Evolutionary conservation across 2,329 filamentous ascomycete species (phyloP).

Genomic region (Plenodomus biglobosus): DNA sequence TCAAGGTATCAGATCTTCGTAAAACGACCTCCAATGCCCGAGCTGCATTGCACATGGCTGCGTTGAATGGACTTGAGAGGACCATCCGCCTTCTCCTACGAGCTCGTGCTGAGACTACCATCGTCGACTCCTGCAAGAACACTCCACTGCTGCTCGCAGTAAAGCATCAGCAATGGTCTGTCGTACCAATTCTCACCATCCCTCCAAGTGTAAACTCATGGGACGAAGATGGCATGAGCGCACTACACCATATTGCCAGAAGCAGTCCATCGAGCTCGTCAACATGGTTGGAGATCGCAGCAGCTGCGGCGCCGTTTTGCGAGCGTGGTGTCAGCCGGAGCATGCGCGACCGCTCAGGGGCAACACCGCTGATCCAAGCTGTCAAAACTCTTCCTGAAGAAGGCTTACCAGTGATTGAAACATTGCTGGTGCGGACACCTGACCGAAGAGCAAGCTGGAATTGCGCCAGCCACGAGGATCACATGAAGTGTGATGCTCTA

Average conservation of each 20-base stretch:
- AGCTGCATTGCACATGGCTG: conserved; percentile 34
- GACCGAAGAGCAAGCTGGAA: conserved; percentile 25
- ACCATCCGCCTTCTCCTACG: conserved; percentile 26
- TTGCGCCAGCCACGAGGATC: conserved; percentile 38
- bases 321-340: conserved; percentile 35
- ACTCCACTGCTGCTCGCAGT: conserved; percentile 38
- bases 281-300: conserved; percentile 33
- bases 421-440: conserved; percentile 21
- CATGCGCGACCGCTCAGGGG: conserved; percentile 37
- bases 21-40: conserved; percentile 15
- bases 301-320: conserved; percentile 29
- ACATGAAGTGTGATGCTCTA: conserved; percentile 28
- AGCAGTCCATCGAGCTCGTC: conserved; percentile 23
- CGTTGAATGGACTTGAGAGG: conserved; percentile 26
- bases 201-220: conserved; percentile 36
- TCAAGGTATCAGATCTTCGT: conserved; percentile 28
- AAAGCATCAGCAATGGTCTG: conserved; percentile 29
- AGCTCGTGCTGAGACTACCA: conserved; percentile 25
- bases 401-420: conserved; percentile 31
- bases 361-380: conserved; percentile 39
- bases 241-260: conserved; percentile 35
- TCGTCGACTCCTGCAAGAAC: conserved; percentile 24
- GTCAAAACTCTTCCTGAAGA: conserved; percentile 33
- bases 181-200: conserved; percentile 30
- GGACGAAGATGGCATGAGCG: conserved; percentile 34